Percentiles rank a stretch among this genome's conserved stretches.
These are phyloP conservation scores for Leccinum pellstonianum DNA, from an alignment of 768 basidiomycete genomes.

Conservation along the genomic window DNA sequence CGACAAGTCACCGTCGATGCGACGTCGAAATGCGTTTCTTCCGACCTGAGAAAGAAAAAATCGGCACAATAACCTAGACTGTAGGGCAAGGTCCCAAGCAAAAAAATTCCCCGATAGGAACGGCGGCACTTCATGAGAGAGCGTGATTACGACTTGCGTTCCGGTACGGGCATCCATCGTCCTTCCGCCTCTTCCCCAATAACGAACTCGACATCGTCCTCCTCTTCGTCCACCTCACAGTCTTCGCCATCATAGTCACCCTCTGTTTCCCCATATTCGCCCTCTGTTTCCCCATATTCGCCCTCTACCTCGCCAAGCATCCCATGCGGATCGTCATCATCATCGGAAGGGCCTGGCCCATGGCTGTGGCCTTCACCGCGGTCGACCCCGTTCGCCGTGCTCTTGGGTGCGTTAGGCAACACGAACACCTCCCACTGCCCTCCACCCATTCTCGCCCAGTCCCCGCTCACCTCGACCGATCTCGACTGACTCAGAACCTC, in stretches of 20 bases:
- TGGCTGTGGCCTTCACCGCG: not conserved
- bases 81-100: conserved; percentile 1
- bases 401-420: conserved; percentile 55
- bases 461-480: conserved; percentile 66
- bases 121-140: not conserved
- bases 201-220: conserved; percentile 78
- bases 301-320: conserved; percentile 16
- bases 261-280: conserved; percentile 1
- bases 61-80: conserved; percentile 7
- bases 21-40: conserved; percentile 16
- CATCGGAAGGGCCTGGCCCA: not conserved
- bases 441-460: conserved; percentile 66
- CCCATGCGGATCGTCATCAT: not conserved
- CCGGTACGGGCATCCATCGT: conserved; percentile 35
- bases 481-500: conserved; percentile 69
- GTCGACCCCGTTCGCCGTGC: conserved; percentile 28
- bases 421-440: conserved; percentile 59
- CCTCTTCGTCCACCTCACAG: conserved; percentile 52
- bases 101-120: not conserved
- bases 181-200: conserved; percentile 49
- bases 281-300: conserved; percentile 22
- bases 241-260: conserved; percentile 35
- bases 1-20: conserved; percentile 11
- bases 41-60: conserved; percentile 12
- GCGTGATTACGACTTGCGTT: conserved; percentile 26